These are phyloP conservation scores for Picea glauca DNA, from an alignment of 75 land plant genomes.

Conservation along the genomic window DNA sequence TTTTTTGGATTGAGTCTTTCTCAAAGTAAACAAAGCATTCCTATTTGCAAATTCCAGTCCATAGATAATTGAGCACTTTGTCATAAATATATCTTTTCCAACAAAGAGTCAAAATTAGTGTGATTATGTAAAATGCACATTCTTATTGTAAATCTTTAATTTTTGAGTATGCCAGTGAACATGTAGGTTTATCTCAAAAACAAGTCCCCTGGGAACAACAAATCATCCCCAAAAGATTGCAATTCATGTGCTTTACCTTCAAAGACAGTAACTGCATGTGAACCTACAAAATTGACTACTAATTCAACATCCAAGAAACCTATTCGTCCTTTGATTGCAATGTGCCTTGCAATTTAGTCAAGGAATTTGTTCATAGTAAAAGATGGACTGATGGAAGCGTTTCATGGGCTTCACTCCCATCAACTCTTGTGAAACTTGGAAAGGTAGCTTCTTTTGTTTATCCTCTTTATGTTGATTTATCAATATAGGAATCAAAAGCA, in stretches of 20 bases:
- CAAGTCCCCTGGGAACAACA: background rate
- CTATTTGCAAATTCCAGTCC: background rate
- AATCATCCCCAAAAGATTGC: background rate
- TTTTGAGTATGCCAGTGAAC: background rate
- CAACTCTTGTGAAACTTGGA: constrained; percentile 69
- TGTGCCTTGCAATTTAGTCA: constrained; percentile 44
- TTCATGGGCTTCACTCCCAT: constrained; percentile 77
- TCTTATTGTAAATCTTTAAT: background rate
- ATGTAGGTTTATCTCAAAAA: constrained; percentile 11
- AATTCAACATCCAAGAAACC: constrained; percentile 1
- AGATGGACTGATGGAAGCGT: constrained; percentile 68
- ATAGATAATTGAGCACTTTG: background rate
- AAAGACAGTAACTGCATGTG: background rate
- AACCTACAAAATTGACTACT: background rate
- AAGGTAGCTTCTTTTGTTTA: constrained; percentile 44
- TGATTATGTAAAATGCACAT: too few species aligned
- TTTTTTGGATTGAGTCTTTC: background rate
- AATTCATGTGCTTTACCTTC: background rate
- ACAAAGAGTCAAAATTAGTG: too few species aligned
- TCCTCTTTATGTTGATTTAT: background rate
- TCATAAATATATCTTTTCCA: background rate
- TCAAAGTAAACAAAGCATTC: background rate
- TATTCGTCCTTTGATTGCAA: background rate
- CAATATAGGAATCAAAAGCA: background rate
- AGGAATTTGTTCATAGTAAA: constrained; percentile 27